Evolutionary conservation across 2,329 filamentous ascomycete species (phyloP), one percentile per base, ranked within the genome.

Genomic region (Alternaria gansuensis): DNA sequence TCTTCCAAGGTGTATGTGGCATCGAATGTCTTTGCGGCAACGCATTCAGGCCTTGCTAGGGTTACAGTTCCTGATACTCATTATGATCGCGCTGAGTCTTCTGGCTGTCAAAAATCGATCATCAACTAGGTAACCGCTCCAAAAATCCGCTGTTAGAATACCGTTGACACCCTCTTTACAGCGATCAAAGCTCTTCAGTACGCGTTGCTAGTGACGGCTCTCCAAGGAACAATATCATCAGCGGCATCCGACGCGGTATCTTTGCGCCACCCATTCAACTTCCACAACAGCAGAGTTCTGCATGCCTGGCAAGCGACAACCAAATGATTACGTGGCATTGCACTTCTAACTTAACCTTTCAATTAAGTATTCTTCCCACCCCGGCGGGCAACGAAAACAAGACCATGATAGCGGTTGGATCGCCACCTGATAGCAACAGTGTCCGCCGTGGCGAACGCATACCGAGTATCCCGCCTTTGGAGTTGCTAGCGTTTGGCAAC

Each of bases 321-420:
- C 69, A 74, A 23, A 68, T 63, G 2, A 44, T 62, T 17, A 62
- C 71, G 31, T 75, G 72, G 72, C 56, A 65, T 24, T 74, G 73
- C 51, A 59, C 64, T 1, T 62, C 64, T 3, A 44, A 69, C 8
- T 60, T 54, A 29, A 50, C 29, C 1, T 52, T 74, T 8, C 65
- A 67, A 28, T 43, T 75, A 6, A 65, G 51, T n/a, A 60, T 74
- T 13, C 41, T 67, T 10, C 67, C 68, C 3, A 63, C 65, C 3
- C 37, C 60, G 2, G 44, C 48, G 2, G 51, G 56, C 2, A 51
- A 62, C 40, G 45, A 41, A 13, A 46, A 50, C 24, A 29, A 51
- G 3, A 63, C 55, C n/a, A 60, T 68, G 50, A 54, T 70, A 13
- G 63, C 67, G 21, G 54, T 71, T 17, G 57, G 58, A 1, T 24